These are phyloP conservation scores for Cryphonectria radicalis DNA, from an alignment of 2,329 filamentous ascomycete genomes.

Conservation along the genomic window DNA sequence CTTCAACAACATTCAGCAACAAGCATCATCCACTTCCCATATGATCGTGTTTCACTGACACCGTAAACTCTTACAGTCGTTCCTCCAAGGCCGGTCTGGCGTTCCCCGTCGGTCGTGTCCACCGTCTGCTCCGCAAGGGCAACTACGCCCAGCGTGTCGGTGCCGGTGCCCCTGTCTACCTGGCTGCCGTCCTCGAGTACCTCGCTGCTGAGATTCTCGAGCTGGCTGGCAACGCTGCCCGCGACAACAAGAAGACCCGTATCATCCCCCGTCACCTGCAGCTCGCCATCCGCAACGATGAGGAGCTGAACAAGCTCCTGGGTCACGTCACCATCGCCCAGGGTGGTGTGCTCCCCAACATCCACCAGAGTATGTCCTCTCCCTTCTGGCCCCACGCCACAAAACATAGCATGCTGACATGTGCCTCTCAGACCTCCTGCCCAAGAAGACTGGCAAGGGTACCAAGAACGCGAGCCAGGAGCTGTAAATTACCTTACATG, in stretches of 20 bases:
- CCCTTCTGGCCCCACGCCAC: not conserved
- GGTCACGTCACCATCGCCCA: constrained; percentile 96
- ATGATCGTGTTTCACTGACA: constrained; percentile 42
- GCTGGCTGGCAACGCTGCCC: constrained; percentile 96
- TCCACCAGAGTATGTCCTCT: constrained; percentile 80
- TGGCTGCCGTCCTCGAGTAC: constrained; percentile 97
- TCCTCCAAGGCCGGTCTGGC: constrained; percentile 99
- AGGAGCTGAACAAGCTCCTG: constrained; percentile 98
- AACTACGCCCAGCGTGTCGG: constrained; percentile 99
- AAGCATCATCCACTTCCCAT: not conserved
- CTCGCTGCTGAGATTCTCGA: constrained; percentile 98
- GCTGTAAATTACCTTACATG: constrained; percentile 65
- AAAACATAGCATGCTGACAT: constrained; percentile 32
- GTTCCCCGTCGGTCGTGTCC: constrained; percentile 98
- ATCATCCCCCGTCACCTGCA: constrained; percentile 99
- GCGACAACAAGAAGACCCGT: constrained; percentile 99
- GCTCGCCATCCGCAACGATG: constrained; percentile 98
- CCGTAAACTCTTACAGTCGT: constrained; percentile 63
- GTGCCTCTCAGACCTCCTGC: constrained; percentile 78
- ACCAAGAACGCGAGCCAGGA: constrained; percentile 94
- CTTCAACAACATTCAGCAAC: not conserved
- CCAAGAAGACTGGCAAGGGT: constrained; percentile 98
- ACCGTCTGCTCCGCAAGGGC: constrained; percentile 97
- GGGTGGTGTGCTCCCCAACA: constrained; percentile 96
- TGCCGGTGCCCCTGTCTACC: constrained; percentile 96